Conservation (phyloP, 129 eudicot genomes). For the Dittrichia graveolens region DNA sequence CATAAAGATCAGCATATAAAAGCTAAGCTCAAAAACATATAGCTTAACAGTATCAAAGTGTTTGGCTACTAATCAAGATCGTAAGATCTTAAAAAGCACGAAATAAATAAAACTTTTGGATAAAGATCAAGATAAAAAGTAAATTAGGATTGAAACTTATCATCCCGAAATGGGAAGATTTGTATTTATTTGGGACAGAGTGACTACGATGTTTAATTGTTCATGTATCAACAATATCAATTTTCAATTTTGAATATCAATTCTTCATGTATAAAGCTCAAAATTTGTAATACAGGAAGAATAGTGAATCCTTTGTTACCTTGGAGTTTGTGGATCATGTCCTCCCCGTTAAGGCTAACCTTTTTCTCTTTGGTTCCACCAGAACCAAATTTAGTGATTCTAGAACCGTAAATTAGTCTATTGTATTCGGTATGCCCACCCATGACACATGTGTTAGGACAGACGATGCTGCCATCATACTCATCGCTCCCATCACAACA, state of each 20-base stretch:
- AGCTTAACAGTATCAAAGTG: neutral
- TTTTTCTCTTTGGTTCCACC: constrained; percentile 36
- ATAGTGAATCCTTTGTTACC: constrained; percentile 41
- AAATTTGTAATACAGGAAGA: neutral
- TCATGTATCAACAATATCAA: neutral
- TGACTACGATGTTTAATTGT: neutral
- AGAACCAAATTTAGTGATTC: constrained; percentile 25
- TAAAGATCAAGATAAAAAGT: neutral
- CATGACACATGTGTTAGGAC: constrained; percentile 88
- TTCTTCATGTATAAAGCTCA: neutral
- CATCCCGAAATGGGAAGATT: neutral
- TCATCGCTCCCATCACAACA: constrained; percentile 99
- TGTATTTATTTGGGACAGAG: neutral
- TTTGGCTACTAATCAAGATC: neutral
- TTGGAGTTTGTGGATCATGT: constrained; percentile 49
- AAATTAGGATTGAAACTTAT: neutral
- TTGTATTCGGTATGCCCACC: constrained; percentile 78
- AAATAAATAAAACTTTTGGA: neutral
- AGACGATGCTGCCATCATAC: constrained; percentile 58
- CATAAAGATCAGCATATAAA: too few relatives aligned
- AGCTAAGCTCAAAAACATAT: too few relatives aligned
- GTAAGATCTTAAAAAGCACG: neutral
- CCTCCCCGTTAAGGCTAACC: constrained; percentile 36
- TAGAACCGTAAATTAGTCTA: constrained; percentile 40
- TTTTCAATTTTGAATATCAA: neutral